phyloP scores from a whole-genome alignment of 306 rosid species.

The Lathyrus sativus region DNA sequence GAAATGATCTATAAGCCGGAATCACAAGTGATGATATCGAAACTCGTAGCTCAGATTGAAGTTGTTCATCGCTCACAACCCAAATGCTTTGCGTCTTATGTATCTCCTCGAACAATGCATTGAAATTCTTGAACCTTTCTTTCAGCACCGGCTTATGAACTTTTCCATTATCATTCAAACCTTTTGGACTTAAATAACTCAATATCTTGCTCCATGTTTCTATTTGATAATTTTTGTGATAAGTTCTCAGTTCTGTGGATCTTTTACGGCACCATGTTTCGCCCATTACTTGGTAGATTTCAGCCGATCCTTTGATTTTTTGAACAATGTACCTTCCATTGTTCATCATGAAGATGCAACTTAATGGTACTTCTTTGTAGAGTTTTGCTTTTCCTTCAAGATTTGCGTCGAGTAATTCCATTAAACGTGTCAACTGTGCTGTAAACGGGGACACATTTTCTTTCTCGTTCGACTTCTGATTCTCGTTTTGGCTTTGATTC shows the following conservation, averaged over 20 bases:
- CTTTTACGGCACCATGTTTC: constrained; percentile 74
- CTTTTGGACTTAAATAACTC: constrained; percentile 61
- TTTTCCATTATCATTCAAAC: constrained; percentile 58
- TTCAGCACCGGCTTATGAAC: constrained; percentile 67
- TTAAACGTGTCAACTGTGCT: constrained; percentile 49
- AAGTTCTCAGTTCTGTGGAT: constrained; percentile 61
- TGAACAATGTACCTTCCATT: constrained; percentile 82
- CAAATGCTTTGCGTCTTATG: constrained; percentile 82
- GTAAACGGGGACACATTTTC: constrained; percentile 50
- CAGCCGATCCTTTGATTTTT: constrained; percentile 69
- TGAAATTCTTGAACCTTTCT: constrained; percentile 81
- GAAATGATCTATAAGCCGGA: constrained; percentile 75
- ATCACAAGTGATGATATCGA: constrained; percentile 76
- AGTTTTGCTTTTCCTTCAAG: constrained; percentile 64
- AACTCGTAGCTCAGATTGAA: constrained; percentile 82
- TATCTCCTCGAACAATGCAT: constrained; percentile 69
- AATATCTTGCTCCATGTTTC: constrained; percentile 76
- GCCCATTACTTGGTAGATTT: constrained; percentile 66
- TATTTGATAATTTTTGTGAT: constrained; percentile 76
- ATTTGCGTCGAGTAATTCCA: constrained; percentile 70
- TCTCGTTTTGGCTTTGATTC: background rate
- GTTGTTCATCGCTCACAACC: constrained; percentile 89
- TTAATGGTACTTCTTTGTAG: constrained; percentile 60
- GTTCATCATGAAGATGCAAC: constrained; percentile 86
- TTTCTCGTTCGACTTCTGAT: background rate